Conservation (phyloP, 2,329 filamentous ascomycete genomes). For the Alternaria triticimaculans region DNA sequence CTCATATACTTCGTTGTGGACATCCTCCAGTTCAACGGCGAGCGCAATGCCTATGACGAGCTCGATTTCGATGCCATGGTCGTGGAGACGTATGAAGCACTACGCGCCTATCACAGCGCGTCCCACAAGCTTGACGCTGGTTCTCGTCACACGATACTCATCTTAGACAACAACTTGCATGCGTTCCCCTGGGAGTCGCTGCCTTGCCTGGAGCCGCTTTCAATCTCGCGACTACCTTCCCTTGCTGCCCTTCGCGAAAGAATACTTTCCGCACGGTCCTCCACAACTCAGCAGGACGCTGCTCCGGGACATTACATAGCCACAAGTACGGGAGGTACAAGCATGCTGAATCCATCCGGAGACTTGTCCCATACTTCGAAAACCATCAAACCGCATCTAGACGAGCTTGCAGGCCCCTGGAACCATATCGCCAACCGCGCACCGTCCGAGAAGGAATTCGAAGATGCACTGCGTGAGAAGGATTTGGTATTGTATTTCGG, state of each 20-base stretch:
- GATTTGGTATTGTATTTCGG: constrained; percentile 92
- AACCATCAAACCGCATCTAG: constrained; percentile 73
- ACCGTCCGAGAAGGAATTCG: constrained; percentile 81
- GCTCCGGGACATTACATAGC: constrained; percentile 57
- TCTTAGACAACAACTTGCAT: constrained; percentile 90
- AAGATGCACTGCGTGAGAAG: constrained; percentile 66
- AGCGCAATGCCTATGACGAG: constrained; percentile 96
- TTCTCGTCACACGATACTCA: constrained; percentile 77
- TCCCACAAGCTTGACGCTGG: constrained; percentile 46
- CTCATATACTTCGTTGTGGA: constrained; percentile 96
- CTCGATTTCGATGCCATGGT: constrained; percentile 94
- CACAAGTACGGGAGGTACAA: constrained; percentile 64
- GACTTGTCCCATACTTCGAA: constrained; percentile 82
- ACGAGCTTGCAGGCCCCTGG: constrained; percentile 63
- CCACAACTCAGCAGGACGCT: constrained; percentile 9
- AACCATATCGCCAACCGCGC: constrained; percentile 69
- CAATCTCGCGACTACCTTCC: constrained; percentile 88
- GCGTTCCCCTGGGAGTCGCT: constrained; percentile 95
- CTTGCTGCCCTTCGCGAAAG: constrained; percentile 81
- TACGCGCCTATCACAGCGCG: constrained; percentile 75
- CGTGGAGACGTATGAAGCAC: constrained; percentile 83
- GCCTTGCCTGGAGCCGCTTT: constrained; percentile 78
- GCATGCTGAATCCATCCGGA: constrained; percentile 86
- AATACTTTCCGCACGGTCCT: constrained; percentile 63
- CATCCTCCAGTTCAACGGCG: constrained; percentile 94